phyloP scores from a whole-genome alignment of 2,329 filamentous ascomycete genomes.

The Colletotrichum siamense region DNA sequence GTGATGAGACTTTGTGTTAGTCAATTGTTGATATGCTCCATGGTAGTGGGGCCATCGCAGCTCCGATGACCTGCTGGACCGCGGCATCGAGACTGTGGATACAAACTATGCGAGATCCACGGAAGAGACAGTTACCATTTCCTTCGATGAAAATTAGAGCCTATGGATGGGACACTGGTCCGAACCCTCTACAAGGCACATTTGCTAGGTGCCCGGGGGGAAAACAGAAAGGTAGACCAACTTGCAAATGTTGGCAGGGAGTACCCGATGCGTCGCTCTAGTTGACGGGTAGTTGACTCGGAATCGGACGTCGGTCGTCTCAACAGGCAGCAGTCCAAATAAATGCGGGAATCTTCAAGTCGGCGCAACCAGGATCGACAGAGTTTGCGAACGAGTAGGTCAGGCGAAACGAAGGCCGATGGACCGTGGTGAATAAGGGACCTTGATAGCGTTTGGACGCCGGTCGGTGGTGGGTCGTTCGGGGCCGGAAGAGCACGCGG shows the following conservation, averaged over 20 bases:
- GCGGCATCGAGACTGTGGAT: background rate
- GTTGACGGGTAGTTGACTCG: background rate
- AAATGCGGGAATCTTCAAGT: background rate
- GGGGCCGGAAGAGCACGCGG: background rate
- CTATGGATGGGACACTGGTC: background rate
- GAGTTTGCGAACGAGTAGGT: background rate
- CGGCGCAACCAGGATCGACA: background rate
- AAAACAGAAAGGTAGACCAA: background rate
- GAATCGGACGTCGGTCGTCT: background rate
- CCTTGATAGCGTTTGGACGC: background rate
- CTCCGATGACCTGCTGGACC: background rate
- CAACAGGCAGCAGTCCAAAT: background rate
- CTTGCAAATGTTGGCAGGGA: background rate
- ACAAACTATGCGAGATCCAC: background rate
- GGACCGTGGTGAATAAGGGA: background rate
- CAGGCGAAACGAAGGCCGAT: background rate
- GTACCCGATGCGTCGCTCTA: background rate
- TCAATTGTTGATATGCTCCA: background rate
- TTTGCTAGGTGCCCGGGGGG: background rate
- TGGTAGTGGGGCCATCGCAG: background rate
- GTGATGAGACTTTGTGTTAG: background rate
- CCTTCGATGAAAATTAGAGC: background rate
- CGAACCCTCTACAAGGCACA: background rate
- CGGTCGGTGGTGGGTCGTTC: slow-evolving; percentile 19
- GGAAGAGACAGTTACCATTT: background rate